phyloP scores from a whole-genome alignment of 768 basidiomycete species.

The Lactarius sanguifluus region DNA sequence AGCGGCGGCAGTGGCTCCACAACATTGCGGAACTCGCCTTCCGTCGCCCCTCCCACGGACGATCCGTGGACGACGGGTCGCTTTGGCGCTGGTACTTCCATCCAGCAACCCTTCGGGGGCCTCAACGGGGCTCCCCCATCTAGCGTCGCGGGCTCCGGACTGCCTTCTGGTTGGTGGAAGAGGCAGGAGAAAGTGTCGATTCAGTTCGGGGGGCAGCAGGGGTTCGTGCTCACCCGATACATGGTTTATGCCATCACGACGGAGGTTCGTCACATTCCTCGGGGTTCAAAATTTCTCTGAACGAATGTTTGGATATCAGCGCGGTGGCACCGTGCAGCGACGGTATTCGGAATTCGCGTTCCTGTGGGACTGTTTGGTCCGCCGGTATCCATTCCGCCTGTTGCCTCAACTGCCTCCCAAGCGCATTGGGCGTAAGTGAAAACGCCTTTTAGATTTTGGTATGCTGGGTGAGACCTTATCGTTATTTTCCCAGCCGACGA shows the following conservation, averaged over 20 bases:
- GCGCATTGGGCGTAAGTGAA: slow-evolving; percentile 75
- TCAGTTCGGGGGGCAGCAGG: slow-evolving; percentile 80
- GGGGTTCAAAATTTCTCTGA: slow-evolving; percentile 18
- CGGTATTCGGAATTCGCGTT: slow-evolving; percentile 94
- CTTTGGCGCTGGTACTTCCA: slow-evolving; percentile 5
- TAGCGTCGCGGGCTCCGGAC: slow-evolving; percentile 64
- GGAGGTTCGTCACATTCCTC: slow-evolving; percentile 15
- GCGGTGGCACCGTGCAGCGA: slow-evolving; percentile 68
- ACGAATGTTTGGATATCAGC: slow-evolving; percentile 38
- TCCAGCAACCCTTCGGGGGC: slow-evolving; percentile 22
- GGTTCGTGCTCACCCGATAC: slow-evolving; percentile 87
- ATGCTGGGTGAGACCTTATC: slow-evolving; percentile 8
- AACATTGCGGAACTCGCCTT: not conserved
- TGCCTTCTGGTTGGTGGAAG: slow-evolving; percentile 87
- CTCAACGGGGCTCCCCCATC: slow-evolving; percentile 48
- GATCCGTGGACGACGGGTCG: slow-evolving; percentile 25
- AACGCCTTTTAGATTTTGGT: not conserved
- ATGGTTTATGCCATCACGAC: slow-evolving; percentile 80
- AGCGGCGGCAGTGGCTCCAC: not conserved
- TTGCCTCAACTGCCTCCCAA: slow-evolving; percentile 89
- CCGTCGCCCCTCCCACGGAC: slow-evolving; percentile 11
- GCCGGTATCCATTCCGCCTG: slow-evolving; percentile 92
- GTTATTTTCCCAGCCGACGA: slow-evolving; percentile 64
- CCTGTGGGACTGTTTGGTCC: slow-evolving; percentile 81
- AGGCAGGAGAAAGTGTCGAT: slow-evolving; percentile 71